phyloP scores from a whole-genome alignment of 495 filamentous ascomycete genomes.

The Chaetomidium leptoderma region DNA sequence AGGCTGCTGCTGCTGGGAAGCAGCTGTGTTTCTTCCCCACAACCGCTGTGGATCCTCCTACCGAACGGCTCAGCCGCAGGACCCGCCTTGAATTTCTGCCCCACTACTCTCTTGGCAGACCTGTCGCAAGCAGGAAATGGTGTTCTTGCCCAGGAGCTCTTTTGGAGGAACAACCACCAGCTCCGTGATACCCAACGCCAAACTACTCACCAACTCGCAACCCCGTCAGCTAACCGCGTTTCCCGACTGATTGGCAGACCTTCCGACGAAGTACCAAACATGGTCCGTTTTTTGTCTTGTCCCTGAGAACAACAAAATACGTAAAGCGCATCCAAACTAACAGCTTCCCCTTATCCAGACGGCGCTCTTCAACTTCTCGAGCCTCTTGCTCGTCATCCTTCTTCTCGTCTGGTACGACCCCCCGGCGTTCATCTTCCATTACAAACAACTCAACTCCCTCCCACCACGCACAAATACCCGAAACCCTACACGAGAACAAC shows the following conservation, averaged over 20 bases:
- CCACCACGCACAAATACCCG: background rate
- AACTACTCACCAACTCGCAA: background rate
- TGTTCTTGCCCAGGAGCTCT: background rate
- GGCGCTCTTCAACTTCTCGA: constrained; percentile 97
- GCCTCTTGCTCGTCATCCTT: constrained; percentile 84
- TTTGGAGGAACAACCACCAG: background rate
- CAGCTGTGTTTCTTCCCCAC: constrained; percentile 8
- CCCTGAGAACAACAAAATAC: background rate
- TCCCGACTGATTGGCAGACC: too few relatives aligned
- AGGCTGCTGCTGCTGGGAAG: constrained; percentile 1
- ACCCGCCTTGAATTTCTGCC: background rate
- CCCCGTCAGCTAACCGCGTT: background rate
- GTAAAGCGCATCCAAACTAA: constrained; percentile 26
- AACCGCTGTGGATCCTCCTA: background rate
- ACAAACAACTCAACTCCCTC: background rate
- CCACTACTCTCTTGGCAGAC: background rate
- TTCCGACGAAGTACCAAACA: constrained; percentile 7
- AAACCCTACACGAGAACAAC: background rate
- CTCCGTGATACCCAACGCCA: background rate
- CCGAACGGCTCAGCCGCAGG: background rate
- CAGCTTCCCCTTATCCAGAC: constrained; percentile 51
- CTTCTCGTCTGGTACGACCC: constrained; percentile 69
- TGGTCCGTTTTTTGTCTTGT: constrained; percentile 20
- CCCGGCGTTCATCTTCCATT: background rate
- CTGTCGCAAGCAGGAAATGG: constrained; percentile 1